Percentiles rank a stretch among this genome's conserved stretches.
Conservation (phyloP, 257 asterid genomes). For the Fraxinus quadrangulata region DNA sequence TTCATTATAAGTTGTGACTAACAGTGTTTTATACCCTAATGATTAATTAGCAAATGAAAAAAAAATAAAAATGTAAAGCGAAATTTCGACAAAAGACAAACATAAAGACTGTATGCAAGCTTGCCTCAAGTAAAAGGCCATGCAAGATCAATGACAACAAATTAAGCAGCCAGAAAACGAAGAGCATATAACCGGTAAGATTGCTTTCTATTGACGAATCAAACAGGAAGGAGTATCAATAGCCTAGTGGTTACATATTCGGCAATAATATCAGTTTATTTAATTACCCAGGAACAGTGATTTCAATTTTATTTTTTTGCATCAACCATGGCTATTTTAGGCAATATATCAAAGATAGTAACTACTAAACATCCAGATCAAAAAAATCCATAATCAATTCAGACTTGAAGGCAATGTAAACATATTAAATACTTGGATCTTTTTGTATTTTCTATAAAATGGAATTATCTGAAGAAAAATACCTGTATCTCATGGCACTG, state of each 20-base stretch:
- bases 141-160: not conserved
- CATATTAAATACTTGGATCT: not conserved
- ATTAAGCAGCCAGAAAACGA: not conserved
- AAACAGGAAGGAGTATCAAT: not conserved
- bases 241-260: not conserved
- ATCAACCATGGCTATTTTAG: not conserved
- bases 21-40: not conserved
- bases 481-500: constrained; percentile 98
- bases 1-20: not conserved
- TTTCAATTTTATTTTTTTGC: too few species aligned
- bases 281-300: too few species aligned
- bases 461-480: constrained; percentile 15
- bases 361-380: not conserved
- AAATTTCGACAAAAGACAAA: not conserved
- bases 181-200: constrained; percentile 4
- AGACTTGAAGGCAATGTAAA: not conserved
- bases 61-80: not conserved
- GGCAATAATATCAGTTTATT: not conserved
- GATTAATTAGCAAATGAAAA: not conserved
- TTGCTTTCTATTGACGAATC: not conserved
- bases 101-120: not conserved
- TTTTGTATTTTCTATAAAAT: constrained; percentile 15
- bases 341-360: not conserved
- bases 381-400: not conserved
- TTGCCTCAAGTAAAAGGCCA: not conserved